Base-by-base conservation (phyloP, 2,329 filamentous ascomycete species). In the Aureobasidium sp. region DNA sequence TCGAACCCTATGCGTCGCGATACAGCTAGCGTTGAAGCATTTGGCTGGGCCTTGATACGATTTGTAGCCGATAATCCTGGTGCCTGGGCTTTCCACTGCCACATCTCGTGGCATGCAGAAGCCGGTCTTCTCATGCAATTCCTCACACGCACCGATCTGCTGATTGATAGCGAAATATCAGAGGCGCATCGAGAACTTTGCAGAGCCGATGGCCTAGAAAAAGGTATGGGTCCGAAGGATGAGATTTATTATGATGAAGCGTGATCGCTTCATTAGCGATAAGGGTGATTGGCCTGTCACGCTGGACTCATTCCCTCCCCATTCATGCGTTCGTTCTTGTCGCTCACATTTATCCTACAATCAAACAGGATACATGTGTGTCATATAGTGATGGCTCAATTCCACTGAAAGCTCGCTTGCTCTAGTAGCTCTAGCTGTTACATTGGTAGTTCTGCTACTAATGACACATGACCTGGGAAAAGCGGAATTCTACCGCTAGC, bases 91-190 rank as follows among this genome's bases (percentile, higher is more conserved):
- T 78, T 85, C 24, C 82, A 85, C 68, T 85, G 82, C 65, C 82
- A 85, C 65, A 79, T 84, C 62, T 74, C 76, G 0, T 85, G 83
- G 83, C 83, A 85, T 67, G 75, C 77, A 0, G 81, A 83, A 65
- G 79, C 82, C 1, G 82, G 83, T 1, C 77, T 85, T 74, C 63
- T 80, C 35, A 86, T 86, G 84, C 81, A 85, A 69, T 78, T 87
- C 60, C 66, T 83, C 31, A 79, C 77, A 8, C 72, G 78, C 33
- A 72, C 76, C 12, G 79, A 83, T 48, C 71, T 72, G 42, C 70
- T 85, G 64, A 70, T 67, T 31, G 59, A 57, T 9, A 78, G 74
- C 73, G 61, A 69, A 19, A 66, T 84, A 2, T 80, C 82, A 0
- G 72, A 73, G 22, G 77, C 76, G 14, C 77, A 79, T 52, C 72